A percentile compares a stretch with the other conserved stretches of the same genome.
Evolutionary conservation across 345 rosid genomes (phyloP).

Genomic region (Camelina hispida): DNA sequence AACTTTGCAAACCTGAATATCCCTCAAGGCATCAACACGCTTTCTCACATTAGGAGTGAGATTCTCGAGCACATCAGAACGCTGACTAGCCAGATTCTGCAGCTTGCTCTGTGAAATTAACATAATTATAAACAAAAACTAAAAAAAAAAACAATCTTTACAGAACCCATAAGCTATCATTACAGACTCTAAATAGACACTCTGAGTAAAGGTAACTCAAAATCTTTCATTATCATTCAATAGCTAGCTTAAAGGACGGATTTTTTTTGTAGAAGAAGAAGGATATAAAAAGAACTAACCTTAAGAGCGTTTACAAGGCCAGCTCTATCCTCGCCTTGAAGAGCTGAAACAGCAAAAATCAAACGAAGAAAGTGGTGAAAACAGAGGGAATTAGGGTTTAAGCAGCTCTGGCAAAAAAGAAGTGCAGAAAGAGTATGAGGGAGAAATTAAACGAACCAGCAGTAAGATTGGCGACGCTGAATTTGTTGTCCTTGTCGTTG

Average conservation of each 20-base stretch:
- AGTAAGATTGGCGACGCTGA: conserved; percentile 70
- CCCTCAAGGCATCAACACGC: conserved; percentile 81
- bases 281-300: conserved; percentile 41
- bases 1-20: conserved; percentile 63
- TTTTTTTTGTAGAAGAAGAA: neutral
- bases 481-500: conserved; percentile 61
- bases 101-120: conserved; percentile 59
- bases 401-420: neutral
- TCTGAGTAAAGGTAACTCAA: neutral
- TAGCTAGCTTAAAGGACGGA: neutral
- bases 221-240: neutral
- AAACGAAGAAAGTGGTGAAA: neutral
- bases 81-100: conserved; percentile 68
- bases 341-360: conserved; percentile 45
- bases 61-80: conserved; percentile 67
- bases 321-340: conserved; percentile 63
- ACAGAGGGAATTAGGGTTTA: neutral
- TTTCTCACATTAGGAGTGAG: conserved; percentile 65
- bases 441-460: conserved; percentile 45
- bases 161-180: conserved; percentile 3
- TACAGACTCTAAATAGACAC: neutral
- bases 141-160: neutral
- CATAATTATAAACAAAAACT: conserved; percentile 3
- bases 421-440: neutral
- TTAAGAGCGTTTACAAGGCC: conserved; percentile 71